Conservation (phyloP, 2,329 filamentous ascomycete genomes). For the Penicillium corylophilum region DNA sequence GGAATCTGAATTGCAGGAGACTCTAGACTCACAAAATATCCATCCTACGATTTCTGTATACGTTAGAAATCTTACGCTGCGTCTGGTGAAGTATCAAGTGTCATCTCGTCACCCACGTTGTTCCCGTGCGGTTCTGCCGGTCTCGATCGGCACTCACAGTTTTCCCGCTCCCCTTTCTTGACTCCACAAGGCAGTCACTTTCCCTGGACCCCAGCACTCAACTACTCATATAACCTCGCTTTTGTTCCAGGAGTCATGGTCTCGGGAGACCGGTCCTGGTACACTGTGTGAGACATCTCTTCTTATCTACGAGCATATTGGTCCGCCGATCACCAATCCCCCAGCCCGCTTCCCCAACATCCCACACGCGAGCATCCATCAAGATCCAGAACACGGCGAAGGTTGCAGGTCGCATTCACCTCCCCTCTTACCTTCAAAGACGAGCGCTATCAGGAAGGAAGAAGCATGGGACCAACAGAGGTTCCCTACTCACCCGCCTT, state of each 20-base stretch:
- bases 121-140: slow-evolving; percentile 19
- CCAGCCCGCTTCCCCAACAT: slow-evolving; percentile 8
- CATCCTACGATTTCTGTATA: neutral
- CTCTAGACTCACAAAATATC: neutral
- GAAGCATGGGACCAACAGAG: slow-evolving; percentile 39
- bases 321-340: neutral
- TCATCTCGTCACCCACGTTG: neutral
- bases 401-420: slow-evolving; percentile 10
- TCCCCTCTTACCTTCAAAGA: slow-evolving; percentile 3
- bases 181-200: slow-evolving; percentile 26
- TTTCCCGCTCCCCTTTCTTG: slow-evolving; percentile 29
- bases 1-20: neutral
- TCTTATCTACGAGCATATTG: neutral
- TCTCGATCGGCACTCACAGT: slow-evolving; percentile 25
- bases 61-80: no score
- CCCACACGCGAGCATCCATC: slow-evolving; percentile 12
- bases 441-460: slow-evolving; percentile 5
- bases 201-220: slow-evolving; percentile 13
- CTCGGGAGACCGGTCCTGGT: slow-evolving; percentile 21
- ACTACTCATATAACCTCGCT: neutral
- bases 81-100: neutral
- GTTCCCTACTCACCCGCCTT: slow-evolving; percentile 38
- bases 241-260: slow-evolving; percentile 21
- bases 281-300: slow-evolving; percentile 7
- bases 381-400: slow-evolving; percentile 3